These are phyloP conservation scores for Aspergillus conjunctus DNA, from an alignment of 495 filamentous ascomycete species.

Conservation along the genomic window DNA sequence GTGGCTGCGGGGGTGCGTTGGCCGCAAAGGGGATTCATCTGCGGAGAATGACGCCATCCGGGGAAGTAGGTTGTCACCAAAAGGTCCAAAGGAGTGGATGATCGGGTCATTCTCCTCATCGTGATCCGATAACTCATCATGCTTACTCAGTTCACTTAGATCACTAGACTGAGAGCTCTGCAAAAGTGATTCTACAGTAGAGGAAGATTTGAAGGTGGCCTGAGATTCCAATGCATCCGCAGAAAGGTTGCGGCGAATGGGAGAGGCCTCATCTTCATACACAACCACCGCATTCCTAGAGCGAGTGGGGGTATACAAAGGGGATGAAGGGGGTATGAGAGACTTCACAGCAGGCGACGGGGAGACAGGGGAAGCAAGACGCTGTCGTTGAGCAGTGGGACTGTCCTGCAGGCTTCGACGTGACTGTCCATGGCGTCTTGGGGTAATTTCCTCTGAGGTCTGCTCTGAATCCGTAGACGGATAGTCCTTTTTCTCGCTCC, in stretches of 20 bases:
- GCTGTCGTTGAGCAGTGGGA: slow-evolving; percentile 63
- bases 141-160: slow-evolving; percentile 58
- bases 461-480: slow-evolving; percentile 66
- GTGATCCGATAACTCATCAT: slow-evolving; percentile 69
- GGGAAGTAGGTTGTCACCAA: slow-evolving; percentile 76
- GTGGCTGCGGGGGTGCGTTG: slow-evolving; percentile 39
- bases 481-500: slow-evolving; percentile 58
- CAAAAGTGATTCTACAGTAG: slow-evolving; percentile 36
- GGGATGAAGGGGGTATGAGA: slow-evolving; percentile 47
- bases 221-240: slow-evolving; percentile 28
- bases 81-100: slow-evolving; percentile 86
- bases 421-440: slow-evolving; percentile 35
- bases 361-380: slow-evolving; percentile 70
- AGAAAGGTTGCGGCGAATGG: slow-evolving; percentile 39
- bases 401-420: slow-evolving; percentile 54
- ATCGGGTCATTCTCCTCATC: slow-evolving; percentile 94
- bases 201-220: slow-evolving; percentile 24
- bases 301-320: slow-evolving; percentile 43
- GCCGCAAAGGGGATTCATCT: slow-evolving; percentile 54
- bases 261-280: slow-evolving; percentile 60
- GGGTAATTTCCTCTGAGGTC: slow-evolving; percentile 64
- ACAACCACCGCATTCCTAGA: slow-evolving; percentile 57
- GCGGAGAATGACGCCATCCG: slow-evolving; percentile 75
- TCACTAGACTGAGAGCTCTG: slow-evolving; percentile 56
- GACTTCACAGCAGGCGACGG: slow-evolving; percentile 64